phyloP scores from a whole-genome alignment of 768 basidiomycete species.

The Agrocybe pediades region DNA sequence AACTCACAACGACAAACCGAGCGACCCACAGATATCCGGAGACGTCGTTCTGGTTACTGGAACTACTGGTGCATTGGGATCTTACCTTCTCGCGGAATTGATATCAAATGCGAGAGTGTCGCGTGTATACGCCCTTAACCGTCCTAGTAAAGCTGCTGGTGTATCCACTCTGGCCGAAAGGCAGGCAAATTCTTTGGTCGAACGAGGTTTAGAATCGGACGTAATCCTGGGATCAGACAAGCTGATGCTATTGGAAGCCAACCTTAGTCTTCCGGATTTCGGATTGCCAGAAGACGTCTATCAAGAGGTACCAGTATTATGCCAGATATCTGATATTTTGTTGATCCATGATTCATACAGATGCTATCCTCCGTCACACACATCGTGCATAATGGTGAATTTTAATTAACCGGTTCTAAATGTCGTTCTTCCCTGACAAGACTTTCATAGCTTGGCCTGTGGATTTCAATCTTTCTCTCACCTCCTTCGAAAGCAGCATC shows the following conservation, averaged over 20 bases:
- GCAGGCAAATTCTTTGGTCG: constrained; percentile 9
- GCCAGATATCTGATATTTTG: too few species aligned
- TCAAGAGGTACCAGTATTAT: constrained; percentile 1
- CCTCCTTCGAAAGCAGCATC: constrained; percentile 46
- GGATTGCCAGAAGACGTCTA: constrained; percentile 1
- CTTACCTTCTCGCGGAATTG: constrained; percentile 31
- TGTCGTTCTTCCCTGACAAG: not conserved
- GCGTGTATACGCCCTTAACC: constrained; percentile 35
- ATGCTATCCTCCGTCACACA: constrained; percentile 9
- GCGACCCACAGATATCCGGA: too few species aligned
- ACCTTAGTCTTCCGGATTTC: not conserved
- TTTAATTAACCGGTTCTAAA: too few species aligned
- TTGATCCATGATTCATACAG: too few species aligned
- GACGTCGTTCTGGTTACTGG: constrained; percentile 34
- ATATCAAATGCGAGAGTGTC: constrained; percentile 22
- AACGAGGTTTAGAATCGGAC: not conserved
- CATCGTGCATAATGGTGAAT: constrained; percentile 16
- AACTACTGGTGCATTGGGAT: constrained; percentile 36
- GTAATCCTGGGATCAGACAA: constrained; percentile 3
- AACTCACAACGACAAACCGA: too few species aligned
- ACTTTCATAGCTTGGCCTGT: constrained; percentile 45
- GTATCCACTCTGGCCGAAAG: constrained; percentile 1
- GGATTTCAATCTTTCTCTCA: constrained; percentile 46
- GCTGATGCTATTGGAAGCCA: constrained; percentile 2
- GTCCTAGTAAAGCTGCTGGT: constrained; percentile 12